phyloP scores from a whole-genome alignment of 176 grass and related monocot species.

The Thalia dealbata region DNA sequence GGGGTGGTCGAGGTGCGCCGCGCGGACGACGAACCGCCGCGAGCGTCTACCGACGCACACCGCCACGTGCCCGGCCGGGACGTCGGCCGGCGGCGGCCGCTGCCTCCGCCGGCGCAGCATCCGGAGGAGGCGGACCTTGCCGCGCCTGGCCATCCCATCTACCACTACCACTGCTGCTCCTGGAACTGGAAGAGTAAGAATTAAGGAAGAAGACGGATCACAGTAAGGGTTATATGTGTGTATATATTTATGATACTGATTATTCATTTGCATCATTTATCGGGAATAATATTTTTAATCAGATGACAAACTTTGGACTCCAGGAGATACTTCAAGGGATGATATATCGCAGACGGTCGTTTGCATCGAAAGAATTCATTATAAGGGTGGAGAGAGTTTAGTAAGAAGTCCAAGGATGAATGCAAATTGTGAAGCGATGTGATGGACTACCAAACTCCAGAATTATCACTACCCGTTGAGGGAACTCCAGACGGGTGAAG shows the following conservation, averaged over 20 bases:
- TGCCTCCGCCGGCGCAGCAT: not conserved
- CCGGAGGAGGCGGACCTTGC: conserved; percentile 5
- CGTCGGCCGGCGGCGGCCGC: not conserved
- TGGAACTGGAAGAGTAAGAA: not conserved
- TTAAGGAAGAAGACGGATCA: not conserved
- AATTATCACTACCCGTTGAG: no score
- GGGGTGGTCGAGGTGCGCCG: conserved; percentile 79
- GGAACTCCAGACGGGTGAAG: no score
- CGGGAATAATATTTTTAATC: no score
- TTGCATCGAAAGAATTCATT: no score
- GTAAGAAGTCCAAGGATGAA: not conserved
- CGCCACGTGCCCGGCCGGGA: conserved; percentile 63
- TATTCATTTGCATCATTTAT: no score
- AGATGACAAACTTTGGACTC: not conserved
- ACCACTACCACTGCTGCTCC: not conserved
- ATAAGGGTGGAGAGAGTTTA: not conserved
- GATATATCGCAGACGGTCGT: no score
- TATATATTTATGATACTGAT: no score
- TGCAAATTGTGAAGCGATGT: no score
- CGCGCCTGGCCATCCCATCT: not conserved
- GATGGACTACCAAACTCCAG: no score
- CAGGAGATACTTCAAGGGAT: not conserved
- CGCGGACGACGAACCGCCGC: conserved; percentile 61
- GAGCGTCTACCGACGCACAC: conserved; percentile 56
- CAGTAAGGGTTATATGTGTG: no score